Conservation (phyloP, 192 early-diverging fungal species). For the Paraglomus brasilianum region DNA sequence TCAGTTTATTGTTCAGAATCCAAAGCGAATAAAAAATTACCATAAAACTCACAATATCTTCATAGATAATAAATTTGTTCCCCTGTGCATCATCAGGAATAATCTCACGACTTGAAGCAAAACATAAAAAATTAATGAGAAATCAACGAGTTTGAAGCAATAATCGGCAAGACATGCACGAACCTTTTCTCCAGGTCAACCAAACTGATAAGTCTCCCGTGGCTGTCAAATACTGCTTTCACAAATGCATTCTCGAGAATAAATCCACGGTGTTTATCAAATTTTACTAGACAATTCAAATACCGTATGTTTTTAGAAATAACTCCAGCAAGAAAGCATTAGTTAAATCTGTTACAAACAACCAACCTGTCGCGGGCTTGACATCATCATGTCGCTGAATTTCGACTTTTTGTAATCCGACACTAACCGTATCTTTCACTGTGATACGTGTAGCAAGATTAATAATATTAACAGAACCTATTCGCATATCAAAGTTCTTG, state of each 20-base stretch:
- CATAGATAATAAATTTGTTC: conserved; percentile 81
- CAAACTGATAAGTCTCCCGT: conserved; percentile 73
- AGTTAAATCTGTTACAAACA: neutral
- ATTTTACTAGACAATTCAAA: no score
- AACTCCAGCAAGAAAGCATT: no score
- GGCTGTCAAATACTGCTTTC: conserved; percentile 63
- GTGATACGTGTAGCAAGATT: neutral
- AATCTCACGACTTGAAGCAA: conserved; percentile 46
- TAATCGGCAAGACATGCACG: conserved; percentile 39
- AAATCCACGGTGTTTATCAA: no score
- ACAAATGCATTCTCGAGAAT: conserved; percentile 74
- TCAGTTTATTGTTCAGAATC: neutral
- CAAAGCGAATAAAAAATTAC: conserved; percentile 48
- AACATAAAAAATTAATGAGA: conserved; percentile 8
- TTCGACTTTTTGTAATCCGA: conserved; percentile 13
- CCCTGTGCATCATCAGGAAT: conserved; percentile 55
- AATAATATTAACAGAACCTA: neutral
- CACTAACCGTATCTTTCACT: neutral
- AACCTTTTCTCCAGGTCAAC: conserved; percentile 57
- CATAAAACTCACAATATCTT: conserved; percentile 65
- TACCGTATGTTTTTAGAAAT: no score
- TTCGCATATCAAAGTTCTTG: no score
- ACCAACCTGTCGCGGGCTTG: conserved; percentile 6
- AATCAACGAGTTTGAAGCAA: neutral
- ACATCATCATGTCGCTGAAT: neutral